Evolutionary conservation across 805 yeast species (phyloP).

Genomic region (Kluyveromyces dobzhanskii): DNA sequence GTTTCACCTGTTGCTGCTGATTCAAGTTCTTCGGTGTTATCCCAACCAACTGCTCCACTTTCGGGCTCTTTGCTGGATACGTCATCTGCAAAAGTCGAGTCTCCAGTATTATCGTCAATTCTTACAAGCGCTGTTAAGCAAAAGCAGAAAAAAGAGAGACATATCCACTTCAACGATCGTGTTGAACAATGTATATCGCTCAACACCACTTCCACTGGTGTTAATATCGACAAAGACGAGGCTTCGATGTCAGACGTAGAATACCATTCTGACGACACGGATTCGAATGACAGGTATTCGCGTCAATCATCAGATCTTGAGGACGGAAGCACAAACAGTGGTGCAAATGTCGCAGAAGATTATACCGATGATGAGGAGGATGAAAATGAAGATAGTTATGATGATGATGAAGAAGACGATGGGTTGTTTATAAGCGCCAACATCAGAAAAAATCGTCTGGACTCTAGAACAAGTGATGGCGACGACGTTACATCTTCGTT

Average conservation of each 20-base stretch:
- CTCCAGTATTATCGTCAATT: constrained; percentile 12
- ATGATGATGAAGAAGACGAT: constrained; percentile 19
- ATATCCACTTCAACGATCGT: constrained; percentile 85
- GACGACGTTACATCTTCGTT: constrained; percentile 1
- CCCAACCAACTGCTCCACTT: not conserved
- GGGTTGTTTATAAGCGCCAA: constrained; percentile 28
- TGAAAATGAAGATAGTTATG: constrained; percentile 4
- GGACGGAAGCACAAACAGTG: not conserved
- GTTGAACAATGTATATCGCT: constrained; percentile 92
- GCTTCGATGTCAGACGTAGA: not conserved
- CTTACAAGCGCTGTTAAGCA: constrained; percentile 12
- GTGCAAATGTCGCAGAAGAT: not conserved
- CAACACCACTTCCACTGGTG: constrained; percentile 28
- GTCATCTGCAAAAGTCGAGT: not conserved
- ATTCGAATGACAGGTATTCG: not conserved
- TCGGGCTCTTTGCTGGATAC: constrained; percentile 1
- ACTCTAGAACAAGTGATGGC: not conserved
- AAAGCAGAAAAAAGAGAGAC: constrained; percentile 33
- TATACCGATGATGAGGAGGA: constrained; percentile 4
- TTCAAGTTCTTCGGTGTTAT: constrained; percentile 2
- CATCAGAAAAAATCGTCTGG: constrained; percentile 21
- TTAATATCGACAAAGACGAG: constrained; percentile 23
- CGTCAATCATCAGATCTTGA: not conserved
- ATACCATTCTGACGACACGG: not conserved
- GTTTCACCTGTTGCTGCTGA: constrained; percentile 1